These are phyloP conservation scores for Vararia minispora DNA, from an alignment of 768 basidiomycete species.

Conservation along the genomic window DNA sequence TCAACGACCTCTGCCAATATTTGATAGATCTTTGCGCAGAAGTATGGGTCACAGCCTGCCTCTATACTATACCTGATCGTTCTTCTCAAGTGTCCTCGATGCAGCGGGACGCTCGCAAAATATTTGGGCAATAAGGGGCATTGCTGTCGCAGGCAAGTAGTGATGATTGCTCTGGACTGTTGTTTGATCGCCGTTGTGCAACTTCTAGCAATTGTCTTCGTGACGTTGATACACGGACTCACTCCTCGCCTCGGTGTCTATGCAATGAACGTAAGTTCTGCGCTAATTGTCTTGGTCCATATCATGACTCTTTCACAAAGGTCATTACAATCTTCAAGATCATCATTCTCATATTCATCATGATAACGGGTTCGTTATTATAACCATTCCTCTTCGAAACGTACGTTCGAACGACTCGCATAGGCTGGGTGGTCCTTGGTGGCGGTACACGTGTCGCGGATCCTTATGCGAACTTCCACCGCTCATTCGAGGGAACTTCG, in stretches of 20 bases:
- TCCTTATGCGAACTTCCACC: conserved; percentile 44
- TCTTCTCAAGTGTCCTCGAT: conserved; percentile 32
- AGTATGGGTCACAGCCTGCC: conserved; percentile 14
- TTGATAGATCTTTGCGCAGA: conserved; percentile 23
- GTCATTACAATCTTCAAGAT: conserved; percentile 45
- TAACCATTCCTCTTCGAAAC: not conserved
- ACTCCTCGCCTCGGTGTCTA: conserved; percentile 35
- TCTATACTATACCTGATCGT: too few species aligned
- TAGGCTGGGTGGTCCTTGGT: conserved; percentile 49
- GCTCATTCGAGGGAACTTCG: conserved; percentile 46
- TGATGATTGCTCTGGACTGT: not conserved
- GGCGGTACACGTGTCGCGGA: conserved; percentile 45
- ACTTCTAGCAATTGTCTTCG: conserved; percentile 35
- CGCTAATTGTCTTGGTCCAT: not conserved
- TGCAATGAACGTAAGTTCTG: conserved; percentile 39
- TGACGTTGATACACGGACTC: conserved; percentile 40
- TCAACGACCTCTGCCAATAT: not conserved
- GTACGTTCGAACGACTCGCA: not conserved
- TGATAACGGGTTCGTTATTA: conserved; percentile 31
- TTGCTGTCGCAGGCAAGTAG: conserved; percentile 42
- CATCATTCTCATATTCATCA: conserved; percentile 39
- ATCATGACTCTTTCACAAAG: conserved; percentile 18
- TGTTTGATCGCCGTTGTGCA: not conserved
- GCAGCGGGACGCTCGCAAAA: conserved; percentile 28
- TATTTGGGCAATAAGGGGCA: conserved; percentile 43